Conservation (phyloP, 2,329 filamentous ascomycete species). For the Neoascochyta sp. region DNA sequence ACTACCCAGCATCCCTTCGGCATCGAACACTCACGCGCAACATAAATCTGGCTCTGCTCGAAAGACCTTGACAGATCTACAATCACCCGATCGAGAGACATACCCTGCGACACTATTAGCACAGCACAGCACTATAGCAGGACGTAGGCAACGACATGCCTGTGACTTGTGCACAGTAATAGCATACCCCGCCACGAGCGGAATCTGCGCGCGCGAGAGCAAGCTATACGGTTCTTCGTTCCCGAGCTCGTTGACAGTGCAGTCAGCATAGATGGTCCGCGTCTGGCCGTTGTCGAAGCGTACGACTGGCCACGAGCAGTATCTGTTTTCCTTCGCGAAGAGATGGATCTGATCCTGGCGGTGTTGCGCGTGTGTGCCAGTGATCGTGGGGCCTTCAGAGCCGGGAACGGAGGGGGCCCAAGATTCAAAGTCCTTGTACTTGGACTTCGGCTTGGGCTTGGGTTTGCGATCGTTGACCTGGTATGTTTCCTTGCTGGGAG, state of each 20-base stretch:
- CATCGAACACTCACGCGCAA: slow-evolving; percentile 45
- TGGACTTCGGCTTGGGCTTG: background rate
- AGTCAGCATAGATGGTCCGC: slow-evolving; percentile 51
- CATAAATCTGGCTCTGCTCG: slow-evolving; percentile 59
- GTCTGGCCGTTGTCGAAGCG: slow-evolving; percentile 49
- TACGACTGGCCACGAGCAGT: slow-evolving; percentile 51
- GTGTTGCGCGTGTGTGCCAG: slow-evolving; percentile 40
- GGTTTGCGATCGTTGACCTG: slow-evolving; percentile 1
- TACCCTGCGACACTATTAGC: slow-evolving; percentile 51
- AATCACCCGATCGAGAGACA: slow-evolving; percentile 58
- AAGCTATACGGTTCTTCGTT: slow-evolving; percentile 46
- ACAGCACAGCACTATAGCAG: too few relatives aligned
- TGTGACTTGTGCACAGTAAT: slow-evolving; percentile 60
- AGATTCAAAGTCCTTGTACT: background rate
- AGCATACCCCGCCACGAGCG: slow-evolving; percentile 58
- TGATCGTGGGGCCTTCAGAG: slow-evolving; percentile 20
- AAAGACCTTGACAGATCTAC: slow-evolving; percentile 54
- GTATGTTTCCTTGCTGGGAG: slow-evolving; percentile 1
- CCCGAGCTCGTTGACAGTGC: slow-evolving; percentile 48
- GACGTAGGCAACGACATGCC: slow-evolving; percentile 7
- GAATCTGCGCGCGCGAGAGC: slow-evolving; percentile 58
- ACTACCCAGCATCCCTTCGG: too few relatives aligned
- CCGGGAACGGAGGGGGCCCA: too few relatives aligned
- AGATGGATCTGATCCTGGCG: slow-evolving; percentile 38
- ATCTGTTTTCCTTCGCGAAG: slow-evolving; percentile 38